Base-by-base conservation (phyloP, 169 alveolate genomes). In the Besnoitia besnoiti region DNA sequence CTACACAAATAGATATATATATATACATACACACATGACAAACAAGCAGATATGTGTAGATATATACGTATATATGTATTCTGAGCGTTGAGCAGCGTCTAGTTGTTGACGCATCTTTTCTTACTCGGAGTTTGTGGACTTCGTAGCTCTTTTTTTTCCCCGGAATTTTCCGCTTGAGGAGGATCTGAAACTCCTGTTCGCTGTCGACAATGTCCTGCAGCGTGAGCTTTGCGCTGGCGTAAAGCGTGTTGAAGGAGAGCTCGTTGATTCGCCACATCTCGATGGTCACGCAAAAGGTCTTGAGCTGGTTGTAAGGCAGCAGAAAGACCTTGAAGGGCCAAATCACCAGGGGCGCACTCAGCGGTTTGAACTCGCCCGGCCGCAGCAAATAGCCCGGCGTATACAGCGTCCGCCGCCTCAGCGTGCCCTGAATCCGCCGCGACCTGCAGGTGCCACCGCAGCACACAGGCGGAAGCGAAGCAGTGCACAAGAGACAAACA, bases 81-180 rank as follows among this genome's bases (percentile, higher is more conserved):
- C n/a, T n/a, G n/a, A n/a, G n/a, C n/a, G n/a, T n/a, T n/a, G n/a
- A n/a, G n/a, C n/a, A n/a, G n/a, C n/a, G n/a, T n/a, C n/a, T n/a
- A n/a, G n/a, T n/a, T n/a, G n/a, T n/a, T n/a, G n/a, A n/a, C n/a
- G n/a, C n/a, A 10, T 19, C 21, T 19, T 61, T 8, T 5, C 90
- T 94, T 79, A 95, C 95, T 73, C 95, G 93, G 77, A 92, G 59
- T 89, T 94, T 93, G 87, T 93, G 95, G 0, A 95, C 96, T 91
- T 95, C 95, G 92, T 92, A 93, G 90, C 96, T 95, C 42, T 93
- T 93, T 89, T 93, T 94, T 49, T 87, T 90, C 24, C 91, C 95
- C n/a, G 95, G 94, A 7, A 95, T 85, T 62, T 91, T 91, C 46
- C 94, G 89, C 73, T 93, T 91, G 37, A 95, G 88, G 50, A 95